Percentiles rank a stretch among this genome's conserved stretches.
Evolutionary conservation across 2,329 filamentous ascomycete species (phyloP).

Genomic region (Xylaria sp.): DNA sequence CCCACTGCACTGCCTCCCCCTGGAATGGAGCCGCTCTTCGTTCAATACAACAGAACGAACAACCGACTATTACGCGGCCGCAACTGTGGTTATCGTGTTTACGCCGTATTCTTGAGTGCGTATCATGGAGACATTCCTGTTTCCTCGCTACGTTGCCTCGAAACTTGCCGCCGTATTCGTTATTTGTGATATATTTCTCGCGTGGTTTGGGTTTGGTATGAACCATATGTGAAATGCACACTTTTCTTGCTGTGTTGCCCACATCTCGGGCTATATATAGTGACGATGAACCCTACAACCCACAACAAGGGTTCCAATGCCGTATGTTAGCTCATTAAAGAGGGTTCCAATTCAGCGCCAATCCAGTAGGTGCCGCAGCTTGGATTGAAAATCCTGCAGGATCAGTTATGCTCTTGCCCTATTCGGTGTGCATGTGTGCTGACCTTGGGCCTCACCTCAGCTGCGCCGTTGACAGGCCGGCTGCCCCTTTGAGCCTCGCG

Average conservation of each 20-base stretch:
- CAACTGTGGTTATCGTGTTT: not conserved
- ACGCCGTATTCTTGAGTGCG: not conserved
- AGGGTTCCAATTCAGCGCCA: not conserved
- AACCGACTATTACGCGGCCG: slow-evolving; percentile 6
- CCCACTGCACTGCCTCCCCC: slow-evolving; percentile 21
- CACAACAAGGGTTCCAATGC: not conserved
- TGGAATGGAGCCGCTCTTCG: not conserved
- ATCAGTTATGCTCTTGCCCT: slow-evolving; percentile 28
- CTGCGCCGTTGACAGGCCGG: not conserved
- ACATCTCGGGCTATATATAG: slow-evolving; percentile 23
- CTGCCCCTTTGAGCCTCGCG: slow-evolving; percentile 22
- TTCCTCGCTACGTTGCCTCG: not conserved
- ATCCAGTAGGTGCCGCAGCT: not conserved
- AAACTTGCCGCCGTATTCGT: not conserved
- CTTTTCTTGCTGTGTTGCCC: not conserved
- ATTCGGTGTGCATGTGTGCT: slow-evolving; percentile 6
- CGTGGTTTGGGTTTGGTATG: not conserved
- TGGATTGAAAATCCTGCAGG: slow-evolving; percentile 24
- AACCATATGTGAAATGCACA: slow-evolving; percentile 3
- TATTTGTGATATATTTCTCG: slow-evolving; percentile 1
- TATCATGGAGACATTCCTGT: not conserved
- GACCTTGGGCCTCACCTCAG: slow-evolving; percentile 15
- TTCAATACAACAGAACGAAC: not conserved
- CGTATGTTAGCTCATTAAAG: not conserved
- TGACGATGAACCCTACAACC: not conserved